Evolutionary conservation across 208 protist species (phyloP).

Genomic region (Vickermania spadyakhi): DNA sequence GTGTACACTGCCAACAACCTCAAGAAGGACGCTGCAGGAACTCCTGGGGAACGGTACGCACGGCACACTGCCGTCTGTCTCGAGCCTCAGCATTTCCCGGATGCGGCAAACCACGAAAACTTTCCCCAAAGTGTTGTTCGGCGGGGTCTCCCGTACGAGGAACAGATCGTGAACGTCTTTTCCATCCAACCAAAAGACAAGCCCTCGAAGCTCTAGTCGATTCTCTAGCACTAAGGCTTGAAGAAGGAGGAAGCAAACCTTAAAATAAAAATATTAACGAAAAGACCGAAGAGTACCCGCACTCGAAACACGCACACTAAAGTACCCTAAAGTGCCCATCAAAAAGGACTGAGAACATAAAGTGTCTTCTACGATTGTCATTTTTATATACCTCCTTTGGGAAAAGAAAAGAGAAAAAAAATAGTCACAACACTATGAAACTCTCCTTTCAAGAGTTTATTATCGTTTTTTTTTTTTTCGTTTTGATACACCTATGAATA

Average conservation of each 20-base stretch:
- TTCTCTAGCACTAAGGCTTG: neutral
- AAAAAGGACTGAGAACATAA: too few relatives aligned
- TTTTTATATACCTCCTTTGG: too few relatives aligned
- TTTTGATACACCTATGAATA: too few relatives aligned
- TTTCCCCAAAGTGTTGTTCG: slow-evolving; percentile 24
- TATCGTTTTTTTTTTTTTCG: too few relatives aligned
- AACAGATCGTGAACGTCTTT: slow-evolving; percentile 48
- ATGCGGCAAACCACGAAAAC: slow-evolving; percentile 23
- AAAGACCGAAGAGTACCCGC: slow-evolving; percentile 6
- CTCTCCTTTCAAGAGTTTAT: too few relatives aligned
- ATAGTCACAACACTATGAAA: too few relatives aligned
- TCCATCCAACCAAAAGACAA: slow-evolving; percentile 9
- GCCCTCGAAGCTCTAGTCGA: slow-evolving; percentile 9
- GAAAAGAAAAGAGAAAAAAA: too few relatives aligned
- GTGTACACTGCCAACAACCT: slow-evolving; percentile 70
- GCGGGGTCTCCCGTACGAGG: slow-evolving; percentile 29
- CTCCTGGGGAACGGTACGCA: slow-evolving; percentile 30
- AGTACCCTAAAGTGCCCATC: too few relatives aligned
- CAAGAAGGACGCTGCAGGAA: slow-evolving; percentile 21
- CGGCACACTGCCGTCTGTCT: slow-evolving; percentile 29
- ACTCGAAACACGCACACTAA: too few relatives aligned
- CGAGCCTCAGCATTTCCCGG: slow-evolving; percentile 39
- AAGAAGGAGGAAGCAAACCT: neutral
- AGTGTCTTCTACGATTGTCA: too few relatives aligned
- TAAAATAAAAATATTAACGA: slow-evolving; percentile 7